A percentile compares a stretch with the other conserved stretches of the same genome.
Evolutionary conservation across 2,329 filamentous ascomycete genomes (phyloP).

Genomic region (Paracoccidioides brasiliensis): DNA sequence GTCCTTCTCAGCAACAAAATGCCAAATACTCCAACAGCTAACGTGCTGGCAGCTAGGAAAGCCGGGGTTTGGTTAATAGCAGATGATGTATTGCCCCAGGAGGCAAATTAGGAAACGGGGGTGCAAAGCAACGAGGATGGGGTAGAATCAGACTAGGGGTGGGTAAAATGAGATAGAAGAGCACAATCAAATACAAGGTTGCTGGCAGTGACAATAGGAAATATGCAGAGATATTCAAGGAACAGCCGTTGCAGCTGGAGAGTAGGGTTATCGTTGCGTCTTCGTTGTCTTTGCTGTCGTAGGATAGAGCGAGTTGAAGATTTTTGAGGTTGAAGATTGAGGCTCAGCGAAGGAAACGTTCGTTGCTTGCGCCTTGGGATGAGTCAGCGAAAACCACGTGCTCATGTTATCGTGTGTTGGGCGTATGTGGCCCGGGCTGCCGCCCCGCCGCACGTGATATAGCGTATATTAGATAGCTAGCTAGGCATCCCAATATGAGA

Average conservation of each 20-base stretch:
- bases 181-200: not conserved
- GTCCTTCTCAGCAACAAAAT: conserved; percentile 1
- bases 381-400: not conserved
- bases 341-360: not conserved
- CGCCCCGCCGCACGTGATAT: too few species aligned
- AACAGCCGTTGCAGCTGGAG: not conserved
- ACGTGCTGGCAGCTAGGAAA: not conserved
- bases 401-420: too few species aligned
- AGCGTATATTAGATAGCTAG: too few species aligned
- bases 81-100: not conserved
- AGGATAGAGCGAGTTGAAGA: not conserved
- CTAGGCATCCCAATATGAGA: too few species aligned
- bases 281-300: not conserved
- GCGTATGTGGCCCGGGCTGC: too few species aligned
- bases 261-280: not conserved
- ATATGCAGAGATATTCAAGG: not conserved
- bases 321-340: not conserved
- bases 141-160: not conserved
- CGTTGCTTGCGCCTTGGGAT: not conserved
- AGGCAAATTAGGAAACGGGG: not conserved
- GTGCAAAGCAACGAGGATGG: not conserved
- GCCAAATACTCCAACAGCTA: not conserved
- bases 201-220: not conserved
- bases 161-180: not conserved
- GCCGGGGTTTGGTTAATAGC: not conserved